Base-by-base conservation (phyloP, 495 filamentous ascomycete species). In the Penicillium fimorum region DNA sequence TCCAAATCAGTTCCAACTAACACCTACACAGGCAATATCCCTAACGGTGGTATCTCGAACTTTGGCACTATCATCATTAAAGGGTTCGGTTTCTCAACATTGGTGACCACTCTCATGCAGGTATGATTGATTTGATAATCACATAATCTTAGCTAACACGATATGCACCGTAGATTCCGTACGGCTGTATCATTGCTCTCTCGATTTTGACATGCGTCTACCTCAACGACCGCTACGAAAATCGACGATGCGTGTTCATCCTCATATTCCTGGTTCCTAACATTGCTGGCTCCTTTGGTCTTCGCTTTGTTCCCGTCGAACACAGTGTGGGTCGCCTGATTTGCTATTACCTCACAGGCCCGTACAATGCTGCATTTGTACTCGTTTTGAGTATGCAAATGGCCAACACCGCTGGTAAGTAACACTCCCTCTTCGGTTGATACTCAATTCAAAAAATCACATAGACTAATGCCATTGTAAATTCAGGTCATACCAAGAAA, bases 11-110 rank as follows among this genome's bases (percentile, higher is more conserved):
- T 5, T 9, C 17, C 5, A 32, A 38, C 44, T 33, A 40, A 42
- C 22, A 12, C 29, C 17, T 33, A 13, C 12, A 11, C 37, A 76
- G 73, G 72, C 59, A 78, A 76, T 47, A 55, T 78, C 18, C 74
- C 74, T 29, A 78, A 78, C 37, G 76, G 76, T 3, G 76, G 76
- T 2, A 81, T 88, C 40, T 78, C 75, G 5, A 86, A 84, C 43
- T 87, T 87, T 49, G 81, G 81, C 18, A 83, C 80, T 0, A 70
- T 86, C 17, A 82, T 87, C 46, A 85, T 87, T 55, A 66, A 86
- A 56, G 82, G 84, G 0, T 84, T 85, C 50, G 83, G 84, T 2
- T 87, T 82, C 58, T 77, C 75, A 1, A 82, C 81, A 0, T 68
- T 81, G 7, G 73, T 75, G 4, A 79, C 74, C 9, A 79, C 71